phyloP scores from a whole-genome alignment of 2,329 filamentous ascomycete species.

The Colletotrichum cuscutae region DNA sequence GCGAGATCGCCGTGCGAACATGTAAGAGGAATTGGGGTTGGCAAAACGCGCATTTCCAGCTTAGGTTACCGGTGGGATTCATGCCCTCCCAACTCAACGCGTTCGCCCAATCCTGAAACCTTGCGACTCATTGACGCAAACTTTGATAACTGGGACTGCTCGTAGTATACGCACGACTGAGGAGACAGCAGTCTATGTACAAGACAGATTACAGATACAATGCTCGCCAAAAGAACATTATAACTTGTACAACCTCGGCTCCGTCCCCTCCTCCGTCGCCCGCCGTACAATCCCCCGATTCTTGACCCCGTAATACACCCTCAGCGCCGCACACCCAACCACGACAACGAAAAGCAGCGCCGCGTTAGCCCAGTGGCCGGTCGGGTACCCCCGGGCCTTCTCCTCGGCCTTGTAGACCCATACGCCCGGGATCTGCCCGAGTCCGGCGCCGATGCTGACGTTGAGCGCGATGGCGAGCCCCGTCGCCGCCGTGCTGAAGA shows the following conservation, averaged over 20 bases:
- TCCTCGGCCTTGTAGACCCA: conserved; percentile 79
- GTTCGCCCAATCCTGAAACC: not conserved
- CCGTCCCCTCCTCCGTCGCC: conserved; percentile 43
- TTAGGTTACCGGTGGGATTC: not conserved
- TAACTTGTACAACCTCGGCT: conserved; percentile 53
- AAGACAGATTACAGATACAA: not conserved
- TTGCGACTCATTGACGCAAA: not conserved
- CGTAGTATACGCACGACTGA: not conserved
- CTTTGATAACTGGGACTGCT: not conserved
- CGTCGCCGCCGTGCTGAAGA: conserved; percentile 71
- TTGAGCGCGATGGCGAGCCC: conserved; percentile 78
- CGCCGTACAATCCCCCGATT: conserved; percentile 50
- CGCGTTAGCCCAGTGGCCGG: conserved; percentile 76
- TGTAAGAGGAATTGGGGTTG: not conserved
- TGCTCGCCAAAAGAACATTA: conserved; percentile 32
- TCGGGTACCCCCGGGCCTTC: conserved; percentile 70
- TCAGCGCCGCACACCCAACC: conserved; percentile 62
- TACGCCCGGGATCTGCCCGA: conserved; percentile 77
- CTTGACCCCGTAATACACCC: conserved; percentile 64
- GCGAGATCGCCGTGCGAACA: not conserved
- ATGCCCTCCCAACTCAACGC: not conserved
- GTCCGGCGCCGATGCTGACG: conserved; percentile 71
- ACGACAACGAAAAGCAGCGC: conserved; percentile 69
- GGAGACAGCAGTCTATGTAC: not conserved
- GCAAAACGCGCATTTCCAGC: not conserved